Evolutionary conservation across 345 rosid genomes (phyloP), one percentile per base, ranked within the genome.

Genomic region (Camelina sativa): DNA sequence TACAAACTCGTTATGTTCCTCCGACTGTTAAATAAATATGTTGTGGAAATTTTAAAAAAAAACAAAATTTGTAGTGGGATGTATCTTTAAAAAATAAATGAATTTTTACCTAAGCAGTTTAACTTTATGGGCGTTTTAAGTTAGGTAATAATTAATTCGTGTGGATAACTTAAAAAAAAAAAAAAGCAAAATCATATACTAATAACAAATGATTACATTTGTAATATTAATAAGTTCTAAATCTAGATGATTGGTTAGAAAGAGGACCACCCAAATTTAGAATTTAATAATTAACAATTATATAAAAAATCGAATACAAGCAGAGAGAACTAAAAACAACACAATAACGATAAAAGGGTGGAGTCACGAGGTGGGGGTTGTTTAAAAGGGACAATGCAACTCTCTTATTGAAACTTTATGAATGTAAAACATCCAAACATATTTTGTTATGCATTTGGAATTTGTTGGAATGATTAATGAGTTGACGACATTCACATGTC

Each of bases 311-410:
- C 4, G 41, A 9, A 38, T 38, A 38, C 12, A 38, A 38, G 10
- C 41, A 38, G 41, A 38, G 12, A 38, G 41, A 38, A 10, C 41
- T 9, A 38, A 38, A 38, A 38, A 38, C 41, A 38, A 9, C 41
- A 10, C 11, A 38, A 38, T 38, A 38, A 38, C 12, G 41, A 38
- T 38, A 38, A 38, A 38, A 10, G 11, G 41, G 11, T 8, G 41
- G 41, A 38, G 41, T 38, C 41, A 38, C 41, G 41, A 38, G 41
- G 12, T 0, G 3, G 41, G 41, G 41, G 41, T 38, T 38, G 41
- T 38, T 38, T 38, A 38, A 64, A 64, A 63, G 28, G 55, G 25
- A 62, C 67, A 62, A 62, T 62, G 52, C 35, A 12, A 64, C 41
- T 64, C 69, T 64, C 54, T 46, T 46, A 25, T 47, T 46, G 25